phyloP scores from a whole-genome alignment of 73 alveolate genomes.

The Strombidium stylifer region DNA sequence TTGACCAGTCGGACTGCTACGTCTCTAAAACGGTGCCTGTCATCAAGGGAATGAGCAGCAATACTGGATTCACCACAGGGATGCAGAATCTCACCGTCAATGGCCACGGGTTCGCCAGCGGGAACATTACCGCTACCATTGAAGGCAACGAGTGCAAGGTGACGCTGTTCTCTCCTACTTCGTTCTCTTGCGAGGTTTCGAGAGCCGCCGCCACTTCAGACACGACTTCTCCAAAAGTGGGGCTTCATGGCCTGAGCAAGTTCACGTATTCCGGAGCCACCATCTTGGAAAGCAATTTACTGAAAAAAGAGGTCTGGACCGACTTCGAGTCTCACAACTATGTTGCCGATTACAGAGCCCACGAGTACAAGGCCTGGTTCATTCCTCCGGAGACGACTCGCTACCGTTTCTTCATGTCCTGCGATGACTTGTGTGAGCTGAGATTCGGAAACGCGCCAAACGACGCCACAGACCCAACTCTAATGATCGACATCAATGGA shows the following conservation, averaged over 20 bases:
- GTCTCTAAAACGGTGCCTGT: conserved; percentile 13
- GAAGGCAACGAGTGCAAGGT: conserved; percentile 21
- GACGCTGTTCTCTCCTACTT: background rate
- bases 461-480: background rate
- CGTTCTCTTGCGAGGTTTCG: background rate
- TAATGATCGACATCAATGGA: background rate
- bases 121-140: background rate
- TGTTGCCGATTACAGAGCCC: background rate
- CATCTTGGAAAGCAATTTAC: background rate
- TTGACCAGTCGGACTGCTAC: conserved; percentile 1
- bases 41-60: background rate
- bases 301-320: background rate
- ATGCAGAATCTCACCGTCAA: background rate
- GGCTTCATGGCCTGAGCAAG: conserved; percentile 4
- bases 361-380: conserved; percentile 13
- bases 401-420: conserved; percentile 37
- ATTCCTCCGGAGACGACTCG: conserved; percentile 25
- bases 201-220: background rate
- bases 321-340: background rate
- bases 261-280: background rate
- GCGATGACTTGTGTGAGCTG: conserved; percentile 36
- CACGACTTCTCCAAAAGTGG: conserved; percentile 4
- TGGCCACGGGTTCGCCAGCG: conserved; percentile 17
- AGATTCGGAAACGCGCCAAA: background rate
- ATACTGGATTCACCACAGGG: conserved; percentile 11